Base-by-base conservation (phyloP, 1,284 basidiomycete species). In the Cutaneotrichosporon cyanovorans region DNA sequence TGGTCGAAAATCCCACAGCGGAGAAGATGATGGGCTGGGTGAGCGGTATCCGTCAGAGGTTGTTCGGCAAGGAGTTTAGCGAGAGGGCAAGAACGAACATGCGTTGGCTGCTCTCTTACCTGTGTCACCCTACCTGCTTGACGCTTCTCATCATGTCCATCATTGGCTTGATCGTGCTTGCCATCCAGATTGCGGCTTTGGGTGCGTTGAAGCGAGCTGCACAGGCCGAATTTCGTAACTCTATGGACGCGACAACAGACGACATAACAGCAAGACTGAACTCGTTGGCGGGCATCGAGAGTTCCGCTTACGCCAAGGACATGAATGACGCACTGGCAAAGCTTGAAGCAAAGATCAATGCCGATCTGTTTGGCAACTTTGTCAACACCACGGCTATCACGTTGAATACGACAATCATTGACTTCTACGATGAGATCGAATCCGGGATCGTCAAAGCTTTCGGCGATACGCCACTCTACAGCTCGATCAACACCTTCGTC, bases 71-170 rank as follows among this genome's bases (percentile, higher is more conserved):
- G 2, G 48, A 55, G 0, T 37, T 45, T n/a, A 45, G 35, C 2
- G 44, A 53, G 14, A 50, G 58, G n/a, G 60, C 60, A 2, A 52
- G 62, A 25, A 58, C 48, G 7, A 71, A 72, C 45, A 14, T 68
- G 19, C 52, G 71, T 45, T 73, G 72, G 72, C 63, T 68, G 18
- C n/a, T 88, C 56, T 79, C 86, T 57, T 96, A 93, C 71, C 76
- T 96, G 50, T 85, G 87, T 63, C 87, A 96, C 62, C 82, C 89
- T 2, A 86, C 89, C 0, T 88, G 87, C 1, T 77, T 95, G 34
- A 84, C 86, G 0, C 85, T 89, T 61, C 82, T 97, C 65, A 79
- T 89, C 49, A 87, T 96, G 59, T 89, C 91, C 11, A 73, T 91
- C 53, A 80, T 95, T 53, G 92, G 92, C 14, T 72, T 97, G n/a